Percentiles rank a stretch among this genome's conserved stretches.
These are phyloP conservation scores for Stachybotrys chartarum DNA, from an alignment of 2,329 filamentous ascomycete species.

Conservation along the genomic window DNA sequence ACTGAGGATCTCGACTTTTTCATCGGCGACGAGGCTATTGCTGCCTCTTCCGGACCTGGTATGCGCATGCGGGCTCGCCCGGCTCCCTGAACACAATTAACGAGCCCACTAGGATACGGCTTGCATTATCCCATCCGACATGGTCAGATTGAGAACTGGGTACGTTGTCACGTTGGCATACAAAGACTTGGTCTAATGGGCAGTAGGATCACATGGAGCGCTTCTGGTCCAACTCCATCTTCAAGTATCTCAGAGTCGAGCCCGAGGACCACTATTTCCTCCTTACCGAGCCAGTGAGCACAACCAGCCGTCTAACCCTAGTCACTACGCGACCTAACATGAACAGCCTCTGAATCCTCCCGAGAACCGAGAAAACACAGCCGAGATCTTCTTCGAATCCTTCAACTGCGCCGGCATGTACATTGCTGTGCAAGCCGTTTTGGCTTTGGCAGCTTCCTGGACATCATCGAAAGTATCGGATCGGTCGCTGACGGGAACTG, in stretches of 20 bases:
- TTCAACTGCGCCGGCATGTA: conserved; percentile 99
- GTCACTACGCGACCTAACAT: conserved; percentile 4
- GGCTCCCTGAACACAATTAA: conserved; percentile 10
- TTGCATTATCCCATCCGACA: conserved; percentile 97
- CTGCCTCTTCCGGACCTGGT: conserved; percentile 78
- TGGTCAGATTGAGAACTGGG: conserved; percentile 98
- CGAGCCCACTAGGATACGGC: conserved; percentile 62
- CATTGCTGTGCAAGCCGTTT: conserved; percentile 98
- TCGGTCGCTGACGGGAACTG: conserved; percentile 89
- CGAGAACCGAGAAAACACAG: conserved; percentile 97
- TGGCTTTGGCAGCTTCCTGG: conserved; percentile 95
- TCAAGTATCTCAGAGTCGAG: conserved; percentile 97
- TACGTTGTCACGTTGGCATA: conserved; percentile 32
- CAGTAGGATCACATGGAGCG: conserved; percentile 96
- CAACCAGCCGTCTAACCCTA: neutral
- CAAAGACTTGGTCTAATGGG: conserved; percentile 16
- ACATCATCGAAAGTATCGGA: conserved; percentile 97
- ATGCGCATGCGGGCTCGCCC: conserved; percentile 16
- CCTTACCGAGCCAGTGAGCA: conserved; percentile 86
- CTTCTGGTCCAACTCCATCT: conserved; percentile 99
- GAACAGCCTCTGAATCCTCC: conserved; percentile 86
- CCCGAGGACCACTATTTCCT: conserved; percentile 99
- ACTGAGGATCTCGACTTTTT: conserved; percentile 98
- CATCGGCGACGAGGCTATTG: conserved; percentile 92
- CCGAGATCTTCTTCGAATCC: conserved; percentile 99